A percentile compares a stretch with the other conserved stretches of the same genome.
These are phyloP conservation scores for Dichomitus squalens DNA, from an alignment of 1,284 basidiomycete genomes.

Conservation along the genomic window DNA sequence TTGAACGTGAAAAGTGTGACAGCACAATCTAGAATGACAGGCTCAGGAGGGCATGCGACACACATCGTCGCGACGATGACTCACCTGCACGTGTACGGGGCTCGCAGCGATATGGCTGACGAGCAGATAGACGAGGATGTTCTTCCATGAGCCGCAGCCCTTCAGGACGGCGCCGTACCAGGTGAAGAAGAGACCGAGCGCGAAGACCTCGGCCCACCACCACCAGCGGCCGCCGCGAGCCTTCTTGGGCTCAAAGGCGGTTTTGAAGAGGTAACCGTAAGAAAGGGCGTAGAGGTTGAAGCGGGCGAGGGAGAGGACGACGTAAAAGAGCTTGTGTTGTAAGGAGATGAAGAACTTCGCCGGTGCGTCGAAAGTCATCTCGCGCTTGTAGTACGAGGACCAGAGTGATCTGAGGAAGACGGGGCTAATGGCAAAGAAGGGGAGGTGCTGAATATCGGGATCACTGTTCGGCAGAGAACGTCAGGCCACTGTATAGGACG, in stretches of 20 bases:
- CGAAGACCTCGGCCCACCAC: slow-evolving; percentile 71
- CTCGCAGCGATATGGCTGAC: slow-evolving; percentile 82
- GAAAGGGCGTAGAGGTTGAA: slow-evolving; percentile 96
- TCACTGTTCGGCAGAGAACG: slow-evolving; percentile 61
- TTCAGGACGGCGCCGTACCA: slow-evolving; percentile 76
- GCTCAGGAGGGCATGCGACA: not conserved
- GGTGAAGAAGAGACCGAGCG: slow-evolving; percentile 75
- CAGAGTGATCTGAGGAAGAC: slow-evolving; percentile 85
- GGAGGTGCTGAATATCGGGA: slow-evolving; percentile 94
- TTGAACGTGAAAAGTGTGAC: slow-evolving; percentile 97
- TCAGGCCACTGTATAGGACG: slow-evolving; percentile 9
- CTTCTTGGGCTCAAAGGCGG: slow-evolving; percentile 59
- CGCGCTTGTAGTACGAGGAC: slow-evolving; percentile 94
- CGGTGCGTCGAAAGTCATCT: slow-evolving; percentile 80
- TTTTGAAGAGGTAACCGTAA: slow-evolving; percentile 75
- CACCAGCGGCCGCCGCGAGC: slow-evolving; percentile 70
- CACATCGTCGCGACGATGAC: slow-evolving; percentile 6
- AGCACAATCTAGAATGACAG: slow-evolving; percentile 83
- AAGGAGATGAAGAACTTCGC: slow-evolving; percentile 70
- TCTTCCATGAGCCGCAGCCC: slow-evolving; percentile 70
- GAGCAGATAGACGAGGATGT: slow-evolving; percentile 68
- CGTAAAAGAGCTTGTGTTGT: slow-evolving; percentile 94
- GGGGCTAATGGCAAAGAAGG: slow-evolving; percentile 94
- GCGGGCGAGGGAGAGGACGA: slow-evolving; percentile 89
- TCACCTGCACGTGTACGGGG: slow-evolving; percentile 84